Conservation (phyloP, 257 asterid genomes). For the Nicotiana sylvestris region DNA sequence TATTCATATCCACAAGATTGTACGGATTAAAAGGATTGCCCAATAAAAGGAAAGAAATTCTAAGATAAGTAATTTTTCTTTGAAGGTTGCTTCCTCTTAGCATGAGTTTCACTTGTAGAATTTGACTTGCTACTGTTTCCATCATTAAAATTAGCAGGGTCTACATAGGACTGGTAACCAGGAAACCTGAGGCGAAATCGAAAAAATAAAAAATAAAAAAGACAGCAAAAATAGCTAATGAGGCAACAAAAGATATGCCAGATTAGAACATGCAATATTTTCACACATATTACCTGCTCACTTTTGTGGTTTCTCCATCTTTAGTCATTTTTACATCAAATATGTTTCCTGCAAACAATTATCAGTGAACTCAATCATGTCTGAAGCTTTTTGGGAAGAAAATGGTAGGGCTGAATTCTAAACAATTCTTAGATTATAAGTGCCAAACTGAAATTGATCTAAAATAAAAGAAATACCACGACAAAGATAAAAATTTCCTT, state of each 20-base stretch:
- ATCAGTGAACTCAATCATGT: not conserved
- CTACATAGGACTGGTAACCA: not conserved
- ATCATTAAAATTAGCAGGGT: conserved; percentile 5
- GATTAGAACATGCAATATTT: not conserved
- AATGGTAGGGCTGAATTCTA: not conserved
- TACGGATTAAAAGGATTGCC: not conserved
- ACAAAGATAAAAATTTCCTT: not conserved
- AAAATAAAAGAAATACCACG: not conserved
- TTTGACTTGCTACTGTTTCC: not conserved
- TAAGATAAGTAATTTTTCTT: not conserved
- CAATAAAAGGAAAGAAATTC: not conserved
- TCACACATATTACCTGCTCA: conserved; percentile 52
- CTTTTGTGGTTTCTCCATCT: conserved; percentile 64
- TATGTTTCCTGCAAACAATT: conserved; percentile 51
- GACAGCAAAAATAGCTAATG: not conserved
- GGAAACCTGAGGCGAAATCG: not conserved
- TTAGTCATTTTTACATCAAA: conserved; percentile 67
- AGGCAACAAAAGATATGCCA: not conserved
- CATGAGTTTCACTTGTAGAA: not conserved
- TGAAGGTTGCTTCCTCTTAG: not conserved
- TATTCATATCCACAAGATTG: not conserved
- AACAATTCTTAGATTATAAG: not conserved
- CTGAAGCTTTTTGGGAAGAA: not conserved
- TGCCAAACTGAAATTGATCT: not conserved
- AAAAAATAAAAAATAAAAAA: no score